Evolutionary conservation across 495 filamentous ascomycete species (phyloP), one percentile per base, ranked within the genome.

Genomic region (Eremomyces bilateralis): DNA sequence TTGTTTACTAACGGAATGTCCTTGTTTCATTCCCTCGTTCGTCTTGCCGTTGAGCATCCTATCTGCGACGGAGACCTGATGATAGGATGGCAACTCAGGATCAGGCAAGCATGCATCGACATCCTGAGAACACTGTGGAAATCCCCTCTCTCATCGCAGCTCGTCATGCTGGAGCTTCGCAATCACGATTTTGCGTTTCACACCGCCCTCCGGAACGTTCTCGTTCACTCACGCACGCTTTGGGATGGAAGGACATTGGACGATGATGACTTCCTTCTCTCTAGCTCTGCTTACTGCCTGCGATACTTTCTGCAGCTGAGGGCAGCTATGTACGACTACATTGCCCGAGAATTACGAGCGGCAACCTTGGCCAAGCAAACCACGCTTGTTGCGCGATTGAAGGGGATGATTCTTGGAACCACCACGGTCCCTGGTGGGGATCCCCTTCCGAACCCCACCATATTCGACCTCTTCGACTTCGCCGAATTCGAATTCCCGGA

Each of bases 401-500:
- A 90, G 25, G 73, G 79, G 13, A 73, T 78, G 0, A 57, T 95
- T 21, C 64, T 80, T 15, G 90, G 90, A 17, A 70, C 64, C 38
- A 77, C 82, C 4, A 60, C 60, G 3, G 37, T 67, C 18, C 67
- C 76, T 0, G 65, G 65, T 21, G 67, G 71, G 5, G 65, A 74
- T 27, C 58, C 65, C n/a, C 44, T 72, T 19, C 47, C 54, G 11
- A 76, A 78, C 31, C 64, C 72, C 3, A 77, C 73, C 4, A 64
- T 95, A 11, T 90, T 94, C 52, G 90, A 94, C 42, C 66, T 94
- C 15, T 82, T 92, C 37, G 90, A 95, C 54, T 93, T 95, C 37
- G 62, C 82, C 20, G 73, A 83, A 36, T 52, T 80, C 4, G 71
- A 83, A 28, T 60, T 71, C 28, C 44, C 58, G 1, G 62, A 62